Base-by-base conservation (phyloP, 495 filamentous ascomycete species). In the Tuber calosporum region DNA sequence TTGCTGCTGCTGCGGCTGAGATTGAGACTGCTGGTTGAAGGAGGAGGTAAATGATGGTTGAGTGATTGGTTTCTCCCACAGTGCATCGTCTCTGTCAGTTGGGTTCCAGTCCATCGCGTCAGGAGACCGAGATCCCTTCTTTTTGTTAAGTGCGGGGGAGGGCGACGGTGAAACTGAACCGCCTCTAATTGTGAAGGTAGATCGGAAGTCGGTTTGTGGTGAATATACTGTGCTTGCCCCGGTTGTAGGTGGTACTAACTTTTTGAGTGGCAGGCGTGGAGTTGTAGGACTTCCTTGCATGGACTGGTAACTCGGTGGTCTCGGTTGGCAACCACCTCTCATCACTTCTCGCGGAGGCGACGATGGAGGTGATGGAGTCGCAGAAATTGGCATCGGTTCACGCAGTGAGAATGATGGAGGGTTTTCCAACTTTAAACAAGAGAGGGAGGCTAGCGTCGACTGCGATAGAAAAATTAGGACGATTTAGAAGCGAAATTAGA, bases 81-180 rank as follows among this genome's bases (percentile, higher is more conserved):
- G 75, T 13, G 72, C 37, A 17, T 58, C 39, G 3, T 37, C 19
- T 5, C 43, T 39, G 3, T 43, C 66, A 4, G 76, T 80, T 5
- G 74, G 78, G 77, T 80, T 78, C 78, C 78, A 80, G 77, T 80
- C 78, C 78, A 80, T 80, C 45, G 70, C 78, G 48, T 80, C 78
- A 9, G 76, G 76, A 17, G 76, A 77, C 53, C 53, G 34, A n/a
- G 53, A 34, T 62, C 53, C 53, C 13, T 62, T 62, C 26, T 62
- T 62, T 62, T 34, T 62, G 30, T 17, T 34, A 48, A 20, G 17
- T 38, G n/a, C 72, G 77, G 22, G 71, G 72, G 0, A 72, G 68
- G n/a, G 78, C 73, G n/a, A 80, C 17, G 8, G 79, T 69, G 53
- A 72, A 73, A 69, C 73, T 69, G 48, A 68, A 17, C 53, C 26